Evolutionary conservation across 1,139 yeast species (phyloP), one percentile per base, ranked within the genome.

Genomic region (Yamadazyma dendronema): DNA sequence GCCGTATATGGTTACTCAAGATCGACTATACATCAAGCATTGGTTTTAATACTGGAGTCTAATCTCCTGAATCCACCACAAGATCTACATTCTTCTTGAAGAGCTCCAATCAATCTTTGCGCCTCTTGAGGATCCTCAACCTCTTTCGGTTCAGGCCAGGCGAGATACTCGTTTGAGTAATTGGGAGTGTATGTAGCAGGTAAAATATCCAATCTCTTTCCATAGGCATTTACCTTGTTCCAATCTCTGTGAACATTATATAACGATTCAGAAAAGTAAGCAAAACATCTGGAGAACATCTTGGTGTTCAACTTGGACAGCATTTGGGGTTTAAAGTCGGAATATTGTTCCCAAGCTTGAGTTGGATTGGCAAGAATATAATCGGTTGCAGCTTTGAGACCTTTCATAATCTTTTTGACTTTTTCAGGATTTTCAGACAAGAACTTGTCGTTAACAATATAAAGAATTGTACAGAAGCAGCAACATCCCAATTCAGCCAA

Each of bases 401-500:
- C 81, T 17, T 46, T 61, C 66, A 74, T 52, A 54, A 75, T 70
- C 43, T 57, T 60, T 33, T 46, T 57, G 37, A 74, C 69, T 54
- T 72, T 71, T 29, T 66, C 75, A n/a, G 75, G 74, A 54, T 76
- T 71, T 34, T 55, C 61, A n/a, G 60, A 62, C 51, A 76, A 62
- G 49, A 74, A 76, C 34, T 64, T 56, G 49, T 76, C 81, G 51
- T 76, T 75, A 49, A 67, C 68, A 50, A 76, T 76, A 65, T 74
- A 75, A 53, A 75, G 62, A 44, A 76, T 71, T 30, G 80, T 72
- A 49, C 81, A 76, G 72, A 76, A 76, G 48, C 81, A 76, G 53
- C 81, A 76, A 54, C 81, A 76, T 10, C 81, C 81, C 44, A 76
- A 63, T 47, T 76, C 77, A 29, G 81, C 81, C 50, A 76, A 64